A percentile compares a stretch with the other conserved stretches of the same genome.
phyloP scores from a whole-genome alignment of 345 rosid species.

The Citrus australasica region DNA sequence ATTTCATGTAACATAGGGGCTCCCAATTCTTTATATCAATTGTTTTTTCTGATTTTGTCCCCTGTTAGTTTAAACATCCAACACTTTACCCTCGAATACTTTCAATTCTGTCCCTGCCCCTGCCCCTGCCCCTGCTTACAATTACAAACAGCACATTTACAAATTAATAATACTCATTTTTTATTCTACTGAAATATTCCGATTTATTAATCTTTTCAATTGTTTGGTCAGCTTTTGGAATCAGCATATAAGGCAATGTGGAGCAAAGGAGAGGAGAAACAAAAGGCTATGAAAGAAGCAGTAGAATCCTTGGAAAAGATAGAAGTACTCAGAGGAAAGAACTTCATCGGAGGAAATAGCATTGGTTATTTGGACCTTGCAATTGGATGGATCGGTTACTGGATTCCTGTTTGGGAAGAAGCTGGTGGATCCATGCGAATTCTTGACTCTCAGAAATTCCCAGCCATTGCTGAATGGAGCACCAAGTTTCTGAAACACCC shows the following conservation, averaged over 20 bases:
- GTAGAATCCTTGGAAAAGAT: constrained; percentile 26
- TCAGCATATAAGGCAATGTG: not conserved
- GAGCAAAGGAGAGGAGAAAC: constrained; percentile 21
- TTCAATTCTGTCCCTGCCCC: too few relatives aligned
- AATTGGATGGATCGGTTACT: constrained; percentile 24
- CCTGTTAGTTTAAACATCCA: too few relatives aligned
- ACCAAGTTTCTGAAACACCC: constrained; percentile 23
- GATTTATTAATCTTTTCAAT: not conserved
- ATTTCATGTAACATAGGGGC: too few relatives aligned
- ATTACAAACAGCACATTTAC: too few relatives aligned
- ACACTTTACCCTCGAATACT: too few relatives aligned
- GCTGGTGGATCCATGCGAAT: constrained; percentile 10
- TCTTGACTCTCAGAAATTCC: constrained; percentile 17
- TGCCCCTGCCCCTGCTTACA: too few relatives aligned
- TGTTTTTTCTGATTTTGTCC: too few relatives aligned
- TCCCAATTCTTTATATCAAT: too few relatives aligned
- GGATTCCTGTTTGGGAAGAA: constrained; percentile 35
- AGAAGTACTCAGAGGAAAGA: constrained; percentile 27
- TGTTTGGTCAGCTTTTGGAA: not conserved
- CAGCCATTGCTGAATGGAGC: constrained; percentile 26
- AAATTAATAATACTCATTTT: too few relatives aligned
- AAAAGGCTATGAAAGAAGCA: constrained; percentile 5
- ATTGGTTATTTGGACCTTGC: constrained; percentile 39
- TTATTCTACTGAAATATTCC: too few relatives aligned
- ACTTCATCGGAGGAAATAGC: constrained; percentile 14